These are phyloP conservation scores for Amoebophrya sp. DNA, from an alignment of 169 alveolate species.

Conservation along the genomic window DNA sequence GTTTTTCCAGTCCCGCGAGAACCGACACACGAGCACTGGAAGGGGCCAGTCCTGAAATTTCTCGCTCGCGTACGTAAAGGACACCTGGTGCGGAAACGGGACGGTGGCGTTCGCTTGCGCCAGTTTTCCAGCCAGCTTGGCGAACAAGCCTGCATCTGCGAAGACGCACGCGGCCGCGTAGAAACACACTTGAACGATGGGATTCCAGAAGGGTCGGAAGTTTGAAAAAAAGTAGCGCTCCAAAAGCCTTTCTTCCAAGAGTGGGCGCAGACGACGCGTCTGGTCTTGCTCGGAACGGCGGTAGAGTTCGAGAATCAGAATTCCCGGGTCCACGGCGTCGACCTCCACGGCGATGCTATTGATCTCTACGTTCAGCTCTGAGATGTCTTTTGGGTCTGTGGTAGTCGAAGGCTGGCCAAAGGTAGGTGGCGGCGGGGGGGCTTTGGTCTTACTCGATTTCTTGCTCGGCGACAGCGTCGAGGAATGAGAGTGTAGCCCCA, in stretches of 20 bases:
- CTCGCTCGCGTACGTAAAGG: not conserved
- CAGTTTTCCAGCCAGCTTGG: not conserved
- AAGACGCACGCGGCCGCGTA: not conserved
- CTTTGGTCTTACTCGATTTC: too few species aligned
- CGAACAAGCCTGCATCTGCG: not conserved
- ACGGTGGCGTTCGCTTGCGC: too few species aligned
- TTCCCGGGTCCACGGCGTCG: not conserved
- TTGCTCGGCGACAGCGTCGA: too few species aligned
- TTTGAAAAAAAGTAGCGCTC: not conserved
- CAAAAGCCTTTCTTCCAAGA: not conserved
- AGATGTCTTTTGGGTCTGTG: too few species aligned
- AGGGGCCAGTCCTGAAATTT: not conserved
- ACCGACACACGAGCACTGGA: not conserved
- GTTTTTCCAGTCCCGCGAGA: too few species aligned
- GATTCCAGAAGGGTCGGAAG: not conserved
- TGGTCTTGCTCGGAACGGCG: not conserved
- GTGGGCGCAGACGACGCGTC: not conserved
- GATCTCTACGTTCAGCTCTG: too few species aligned
- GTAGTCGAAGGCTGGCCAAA: too few species aligned
- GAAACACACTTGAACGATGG: not conserved
- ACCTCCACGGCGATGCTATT: not conserved
- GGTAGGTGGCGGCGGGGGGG: too few species aligned
- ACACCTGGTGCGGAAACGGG: not conserved
- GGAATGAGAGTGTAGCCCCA: too few species aligned
- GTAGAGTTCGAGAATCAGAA: not conserved